A percentile compares a stretch with the other conserved stretches of the same genome.
Conservation (phyloP, 1,284 basidiomycete species). For the Puccinia polysora region DNA sequence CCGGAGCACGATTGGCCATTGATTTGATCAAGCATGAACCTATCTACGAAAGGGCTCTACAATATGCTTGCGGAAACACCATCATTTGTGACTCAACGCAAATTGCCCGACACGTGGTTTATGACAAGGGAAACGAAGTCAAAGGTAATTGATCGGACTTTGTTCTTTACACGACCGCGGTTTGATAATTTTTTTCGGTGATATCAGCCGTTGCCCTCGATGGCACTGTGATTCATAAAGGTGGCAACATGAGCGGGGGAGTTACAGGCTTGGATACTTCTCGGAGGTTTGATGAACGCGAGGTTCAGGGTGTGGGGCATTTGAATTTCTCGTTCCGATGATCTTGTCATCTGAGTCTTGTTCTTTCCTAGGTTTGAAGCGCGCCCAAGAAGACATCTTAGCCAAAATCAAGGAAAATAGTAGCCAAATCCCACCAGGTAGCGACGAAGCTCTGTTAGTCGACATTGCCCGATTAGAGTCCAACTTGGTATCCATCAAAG, state of each 20-base stretch:
- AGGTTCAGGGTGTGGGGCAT: conserved; percentile 63
- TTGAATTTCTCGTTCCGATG: neutral
- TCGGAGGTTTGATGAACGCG: conserved; percentile 89
- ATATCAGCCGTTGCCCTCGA: conserved; percentile 84
- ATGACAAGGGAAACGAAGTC: conserved; percentile 88
- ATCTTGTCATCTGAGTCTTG: neutral
- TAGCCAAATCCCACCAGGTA: conserved; percentile 72
- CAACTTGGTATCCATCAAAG: conserved; percentile 65
- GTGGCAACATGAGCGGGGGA: conserved; percentile 94
- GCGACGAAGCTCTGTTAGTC: conserved; percentile 73
- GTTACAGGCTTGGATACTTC: conserved; percentile 65
- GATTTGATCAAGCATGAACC: conserved; percentile 88
- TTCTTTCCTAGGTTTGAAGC: conserved; percentile 57
- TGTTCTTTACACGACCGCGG: no score
- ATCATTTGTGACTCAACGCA: conserved; percentile 93
- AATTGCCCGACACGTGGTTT: conserved; percentile 81
- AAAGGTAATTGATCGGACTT: conserved; percentile 67
- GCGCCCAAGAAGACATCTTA: conserved; percentile 63
- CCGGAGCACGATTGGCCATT: conserved; percentile 84
- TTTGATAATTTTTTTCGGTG: neutral
- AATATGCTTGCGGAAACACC: conserved; percentile 90
- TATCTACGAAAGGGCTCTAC: conserved; percentile 83
- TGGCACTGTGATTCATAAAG: conserved; percentile 95
- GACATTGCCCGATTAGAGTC: conserved; percentile 76
- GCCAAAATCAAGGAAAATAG: conserved; percentile 74